Percentiles rank a stretch among this genome's conserved stretches.
These are phyloP conservation scores for Marchantia paleacea DNA, from an alignment of 225 moss, liverwort and hornwort genomes.

Conservation along the genomic window DNA sequence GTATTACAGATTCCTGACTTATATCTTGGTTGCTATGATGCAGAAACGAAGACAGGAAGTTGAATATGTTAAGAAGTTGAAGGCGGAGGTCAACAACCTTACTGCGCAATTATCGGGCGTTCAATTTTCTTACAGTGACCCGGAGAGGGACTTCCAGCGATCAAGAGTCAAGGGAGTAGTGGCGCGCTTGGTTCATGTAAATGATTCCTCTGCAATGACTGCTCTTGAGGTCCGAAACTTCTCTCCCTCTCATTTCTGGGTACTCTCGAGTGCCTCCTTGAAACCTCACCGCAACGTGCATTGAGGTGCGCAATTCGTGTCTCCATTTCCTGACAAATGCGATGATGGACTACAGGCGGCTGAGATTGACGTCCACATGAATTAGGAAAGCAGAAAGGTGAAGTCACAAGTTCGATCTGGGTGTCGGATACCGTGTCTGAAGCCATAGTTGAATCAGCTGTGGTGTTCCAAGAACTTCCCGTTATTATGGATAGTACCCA, in stretches of 20 bases:
- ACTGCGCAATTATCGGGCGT: constrained; percentile 76
- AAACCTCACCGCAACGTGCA: no score
- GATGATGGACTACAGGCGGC: no score
- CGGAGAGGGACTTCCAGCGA: constrained; percentile 72
- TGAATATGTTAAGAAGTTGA: constrained; percentile 70
- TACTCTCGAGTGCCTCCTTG: neutral
- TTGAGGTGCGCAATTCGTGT: no score
- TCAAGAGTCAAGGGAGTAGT: constrained; percentile 90
- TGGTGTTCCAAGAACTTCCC: neutral
- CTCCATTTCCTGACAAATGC: no score
- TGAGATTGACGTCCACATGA: no score
- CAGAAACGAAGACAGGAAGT: constrained; percentile 68
- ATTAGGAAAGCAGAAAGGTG: neutral
- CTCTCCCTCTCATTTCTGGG: neutral
- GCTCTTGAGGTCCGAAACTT: constrained; percentile 70
- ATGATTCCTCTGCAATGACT: constrained; percentile 81
- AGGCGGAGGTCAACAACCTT: constrained; percentile 61
- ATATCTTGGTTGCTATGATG: neutral
- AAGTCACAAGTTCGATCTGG: neutral
- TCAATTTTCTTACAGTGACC: constrained; percentile 78
- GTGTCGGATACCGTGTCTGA: neutral
- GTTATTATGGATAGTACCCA: neutral
- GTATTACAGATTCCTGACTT: no score
- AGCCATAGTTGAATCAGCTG: neutral
- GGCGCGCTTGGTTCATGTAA: constrained; percentile 85